Evolutionary conservation across 352 stramenopile species (phyloP), one percentile per base, ranked within the genome.

Genomic region (Thalassiosira mediterranea): DNA sequence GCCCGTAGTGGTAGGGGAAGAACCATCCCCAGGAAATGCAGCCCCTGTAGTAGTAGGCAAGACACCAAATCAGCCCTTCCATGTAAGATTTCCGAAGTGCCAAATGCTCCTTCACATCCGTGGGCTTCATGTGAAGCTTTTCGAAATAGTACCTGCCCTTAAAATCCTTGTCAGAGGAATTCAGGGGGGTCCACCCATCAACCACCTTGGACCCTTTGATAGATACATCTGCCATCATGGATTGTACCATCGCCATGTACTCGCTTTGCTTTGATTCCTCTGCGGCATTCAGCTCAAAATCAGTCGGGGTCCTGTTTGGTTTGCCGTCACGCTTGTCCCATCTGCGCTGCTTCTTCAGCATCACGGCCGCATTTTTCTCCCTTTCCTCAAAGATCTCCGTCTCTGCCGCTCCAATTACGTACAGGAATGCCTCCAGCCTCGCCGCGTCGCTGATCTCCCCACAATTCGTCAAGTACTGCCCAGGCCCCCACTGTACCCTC

Each of bases 11-110:
- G 84, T 98, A 99, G 1, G 97, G 97, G 82, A 98, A 99, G 80
- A 98, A 99, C 97, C 97, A 99, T 44, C 96, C 93, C 97, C 97
- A 99, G 60, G 94, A 98, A 48, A 97, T 96, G 81, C 97, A 98
- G 0, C 97, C 97, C 54, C 93, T 94, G 84, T 99, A 99, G 82
- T 99, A 99, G 88, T 99, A 99, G 23, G 95, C 94, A 80, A 99
- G 95, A 76, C 98, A 98, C 97, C 97, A 99, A 81, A 97, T 96
- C 8, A 99, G 81, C 31, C 97, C 97, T 89, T 99, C 96, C 56
- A 99, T 97, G 79, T 99, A 99, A 0, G 91, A 88, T 66, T 98
- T 91, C 52, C 97, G 95, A 0, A 99, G 91, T 40, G 91, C 90
- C 71, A 96, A 90, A 72, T 97, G 95, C 26, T 84, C 77, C 0